Percentiles rank a stretch among this genome's conserved stretches.
Evolutionary conservation across 768 basidiomycete species (phyloP).

Genomic region (Glaciozyma antarctica): DNA sequence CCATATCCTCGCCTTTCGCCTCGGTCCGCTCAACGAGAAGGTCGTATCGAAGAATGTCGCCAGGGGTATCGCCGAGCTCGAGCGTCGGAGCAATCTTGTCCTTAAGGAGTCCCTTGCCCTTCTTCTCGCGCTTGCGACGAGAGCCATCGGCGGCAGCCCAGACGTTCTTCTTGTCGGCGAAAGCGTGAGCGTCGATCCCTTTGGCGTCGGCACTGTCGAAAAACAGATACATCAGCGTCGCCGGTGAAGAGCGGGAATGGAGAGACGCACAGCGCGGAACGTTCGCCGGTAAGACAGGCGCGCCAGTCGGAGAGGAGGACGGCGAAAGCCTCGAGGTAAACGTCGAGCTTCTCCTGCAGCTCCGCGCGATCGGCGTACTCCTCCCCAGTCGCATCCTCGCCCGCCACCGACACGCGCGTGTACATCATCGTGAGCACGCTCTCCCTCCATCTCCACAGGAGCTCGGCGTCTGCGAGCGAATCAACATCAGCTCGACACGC

Average conservation of each 20-base stretch:
- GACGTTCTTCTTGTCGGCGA: neutral
- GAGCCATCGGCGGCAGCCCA: neutral
- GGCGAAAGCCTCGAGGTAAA: conserved; percentile 27
- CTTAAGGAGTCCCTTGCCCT: conserved; percentile 6
- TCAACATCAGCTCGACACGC: neutral
- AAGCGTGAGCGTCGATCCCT: neutral
- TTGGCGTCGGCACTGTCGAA: neutral
- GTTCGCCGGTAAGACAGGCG: neutral
- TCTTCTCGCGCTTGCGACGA: conserved; percentile 2
- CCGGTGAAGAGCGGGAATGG: neutral
- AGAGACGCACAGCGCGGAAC: neutral
- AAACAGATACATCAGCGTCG: neutral
- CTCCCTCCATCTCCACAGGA: conserved; percentile 29
- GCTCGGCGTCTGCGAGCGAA: conserved; percentile 17
- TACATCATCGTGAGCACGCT: conserved; percentile 20
- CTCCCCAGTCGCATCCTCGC: conserved; percentile 29
- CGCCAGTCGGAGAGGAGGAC: conserved; percentile 12
- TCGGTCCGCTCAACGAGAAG: conserved; percentile 24
- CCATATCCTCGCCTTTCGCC: conserved; percentile 23
- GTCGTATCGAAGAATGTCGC: conserved; percentile 21
- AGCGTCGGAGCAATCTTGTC: conserved; percentile 12
- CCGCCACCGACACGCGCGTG: conserved; percentile 18
- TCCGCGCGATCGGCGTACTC: conserved; percentile 26
- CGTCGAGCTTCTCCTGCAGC: conserved; percentile 28
- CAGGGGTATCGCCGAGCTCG: conserved; percentile 16